These are phyloP conservation scores for Cladophialophora immunda DNA, from an alignment of 2,329 filamentous ascomycete species.

Conservation along the genomic window DNA sequence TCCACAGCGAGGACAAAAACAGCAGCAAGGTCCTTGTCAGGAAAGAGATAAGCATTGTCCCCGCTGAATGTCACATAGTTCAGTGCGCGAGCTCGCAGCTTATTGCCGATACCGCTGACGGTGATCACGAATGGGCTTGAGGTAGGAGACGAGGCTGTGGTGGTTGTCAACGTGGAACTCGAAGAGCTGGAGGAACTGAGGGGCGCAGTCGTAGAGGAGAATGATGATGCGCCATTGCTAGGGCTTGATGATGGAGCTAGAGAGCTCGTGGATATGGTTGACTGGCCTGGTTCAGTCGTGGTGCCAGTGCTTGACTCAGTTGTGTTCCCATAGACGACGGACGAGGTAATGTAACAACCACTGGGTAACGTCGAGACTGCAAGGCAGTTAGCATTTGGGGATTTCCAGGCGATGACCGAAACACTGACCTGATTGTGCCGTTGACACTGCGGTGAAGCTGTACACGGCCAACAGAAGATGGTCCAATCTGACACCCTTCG, in stretches of 20 bases:
- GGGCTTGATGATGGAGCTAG: neutral
- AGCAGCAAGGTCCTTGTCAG: slow-evolving; percentile 17
- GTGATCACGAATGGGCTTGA: slow-evolving; percentile 27
- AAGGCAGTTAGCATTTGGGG: slow-evolving; percentile 3
- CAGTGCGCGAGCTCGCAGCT: slow-evolving; percentile 20
- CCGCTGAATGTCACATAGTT: slow-evolving; percentile 23
- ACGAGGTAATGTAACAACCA: slow-evolving; percentile 30
- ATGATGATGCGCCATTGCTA: neutral
- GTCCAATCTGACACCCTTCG: slow-evolving; percentile 9
- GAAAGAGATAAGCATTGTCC: slow-evolving; percentile 16
- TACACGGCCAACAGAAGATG: slow-evolving; percentile 15
- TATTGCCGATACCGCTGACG: slow-evolving; percentile 19
- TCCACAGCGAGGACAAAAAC: slow-evolving; percentile 24
- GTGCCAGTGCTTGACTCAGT: slow-evolving; percentile 10
- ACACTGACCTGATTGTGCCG: slow-evolving; percentile 28
- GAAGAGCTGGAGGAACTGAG: slow-evolving; percentile 1
- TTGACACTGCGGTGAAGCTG: slow-evolving; percentile 13
- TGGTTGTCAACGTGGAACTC: slow-evolving; percentile 4
- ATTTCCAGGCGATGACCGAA: neutral
- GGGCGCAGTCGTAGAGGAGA: neutral
- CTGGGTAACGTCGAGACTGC: slow-evolving; percentile 19
- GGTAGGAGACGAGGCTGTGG: slow-evolving; percentile 15
- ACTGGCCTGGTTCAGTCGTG: neutral
- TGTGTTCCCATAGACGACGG: slow-evolving; percentile 29
- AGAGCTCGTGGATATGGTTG: slow-evolving; percentile 10